Evolutionary conservation across 192 early-diverging fungal genomes (phyloP).

Genomic region (Mortierella claussenii): DNA sequence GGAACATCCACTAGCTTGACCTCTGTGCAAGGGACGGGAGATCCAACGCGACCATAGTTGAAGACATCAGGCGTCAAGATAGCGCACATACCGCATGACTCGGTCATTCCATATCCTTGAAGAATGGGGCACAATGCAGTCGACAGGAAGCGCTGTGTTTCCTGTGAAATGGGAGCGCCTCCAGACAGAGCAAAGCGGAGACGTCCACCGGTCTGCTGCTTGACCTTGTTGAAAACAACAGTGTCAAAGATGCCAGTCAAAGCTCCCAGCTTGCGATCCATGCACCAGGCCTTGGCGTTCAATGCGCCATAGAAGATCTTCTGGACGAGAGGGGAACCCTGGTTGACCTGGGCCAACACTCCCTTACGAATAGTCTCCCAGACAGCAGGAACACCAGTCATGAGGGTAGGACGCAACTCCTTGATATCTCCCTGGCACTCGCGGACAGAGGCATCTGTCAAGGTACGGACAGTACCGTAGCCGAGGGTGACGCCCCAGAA

Average conservation of each 20-base stretch:
- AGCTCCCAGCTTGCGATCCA: slow-evolving; percentile 65
- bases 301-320: slow-evolving; percentile 81
- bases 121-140: slow-evolving; percentile 83
- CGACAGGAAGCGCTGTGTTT: slow-evolving; percentile 88
- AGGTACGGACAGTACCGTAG: slow-evolving; percentile 75
- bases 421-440: slow-evolving; percentile 79
- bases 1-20: slow-evolving; percentile 84
- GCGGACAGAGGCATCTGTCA: slow-evolving; percentile 73
- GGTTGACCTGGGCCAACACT: slow-evolving; percentile 72
- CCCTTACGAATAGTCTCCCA: slow-evolving; percentile 92
- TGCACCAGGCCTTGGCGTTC: slow-evolving; percentile 75
- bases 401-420: slow-evolving; percentile 75
- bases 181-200: slow-evolving; percentile 84
- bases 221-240: slow-evolving; percentile 86
- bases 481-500: slow-evolving; percentile 76
- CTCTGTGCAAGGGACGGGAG: slow-evolving; percentile 80
- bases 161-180: slow-evolving; percentile 87
- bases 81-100: slow-evolving; percentile 79
- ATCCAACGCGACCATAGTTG: slow-evolving; percentile 73
- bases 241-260: slow-evolving; percentile 77
- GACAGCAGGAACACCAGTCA: slow-evolving; percentile 88
- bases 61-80: slow-evolving; percentile 73
- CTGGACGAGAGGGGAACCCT: slow-evolving; percentile 63
- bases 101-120: slow-evolving; percentile 90
- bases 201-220: slow-evolving; percentile 85